Conservation (phyloP, 2,329 filamentous ascomycete species). For the Talaromyces piceae region DNA sequence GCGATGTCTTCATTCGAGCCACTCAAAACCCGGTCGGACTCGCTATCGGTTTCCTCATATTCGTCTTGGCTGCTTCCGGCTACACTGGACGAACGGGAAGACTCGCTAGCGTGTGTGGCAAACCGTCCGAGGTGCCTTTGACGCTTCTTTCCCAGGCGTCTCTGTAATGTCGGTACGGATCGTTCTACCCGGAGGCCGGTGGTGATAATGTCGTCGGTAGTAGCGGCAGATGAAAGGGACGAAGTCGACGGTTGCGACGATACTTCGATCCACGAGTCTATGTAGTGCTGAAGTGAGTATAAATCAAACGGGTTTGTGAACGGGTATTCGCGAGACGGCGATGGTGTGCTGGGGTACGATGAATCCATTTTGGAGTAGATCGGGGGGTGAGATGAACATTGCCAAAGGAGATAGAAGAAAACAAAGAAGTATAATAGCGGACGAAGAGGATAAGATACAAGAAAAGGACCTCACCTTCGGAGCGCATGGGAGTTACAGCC, state of each 20-base stretch:
- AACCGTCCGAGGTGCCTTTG: constrained; percentile 34
- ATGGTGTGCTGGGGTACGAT: constrained; percentile 9
- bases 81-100: constrained; percentile 29
- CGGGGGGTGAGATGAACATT: constrained; percentile 9
- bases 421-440: background rate
- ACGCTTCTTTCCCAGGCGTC: constrained; percentile 48
- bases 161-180: constrained; percentile 34
- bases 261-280: constrained; percentile 96
- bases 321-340: constrained; percentile 1
- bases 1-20: constrained; percentile 55
- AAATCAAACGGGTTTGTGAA: constrained; percentile 18
- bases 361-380: constrained; percentile 16
- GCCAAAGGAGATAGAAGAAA: constrained; percentile 1
- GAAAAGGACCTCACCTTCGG: constrained; percentile 32
- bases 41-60: constrained; percentile 87
- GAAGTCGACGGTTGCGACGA: constrained; percentile 89
- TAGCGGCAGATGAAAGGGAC: constrained; percentile 69
- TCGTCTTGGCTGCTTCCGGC: constrained; percentile 75
- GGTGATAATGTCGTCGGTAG: constrained; percentile 77
- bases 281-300: constrained; percentile 40
- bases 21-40: constrained; percentile 65
- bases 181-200: constrained; percentile 73
- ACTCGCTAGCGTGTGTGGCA: constrained; percentile 34
- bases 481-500: constrained; percentile 30
- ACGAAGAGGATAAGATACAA: background rate